phyloP scores from a whole-genome alignment of 148 eudicot species.

The Vaccinium corymbosum region DNA sequence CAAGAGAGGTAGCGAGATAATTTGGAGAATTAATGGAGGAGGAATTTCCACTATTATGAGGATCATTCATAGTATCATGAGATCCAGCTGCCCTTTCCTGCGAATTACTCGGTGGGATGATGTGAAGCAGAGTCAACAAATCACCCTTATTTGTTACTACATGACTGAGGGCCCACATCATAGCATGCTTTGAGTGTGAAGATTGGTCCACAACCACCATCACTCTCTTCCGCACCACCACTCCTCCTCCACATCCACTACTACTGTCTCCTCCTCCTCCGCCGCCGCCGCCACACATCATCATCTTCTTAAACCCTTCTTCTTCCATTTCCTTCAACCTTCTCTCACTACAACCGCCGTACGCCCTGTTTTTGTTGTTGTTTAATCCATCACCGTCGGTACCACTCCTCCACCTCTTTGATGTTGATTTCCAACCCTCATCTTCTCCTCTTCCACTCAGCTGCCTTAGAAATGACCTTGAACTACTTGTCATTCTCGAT shows the following conservation, averaged over 20 bases:
- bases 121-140: constrained; percentile 70
- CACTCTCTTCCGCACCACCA: constrained; percentile 64
- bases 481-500: constrained; percentile 45
- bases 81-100: no score
- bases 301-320: constrained; percentile 24
- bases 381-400: background rate
- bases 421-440: constrained; percentile 47
- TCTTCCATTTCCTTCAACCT: constrained; percentile 49
- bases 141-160: constrained; percentile 83
- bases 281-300: constrained; percentile 19
- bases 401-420: constrained; percentile 50
- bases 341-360: constrained; percentile 22
- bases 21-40: constrained; percentile 30
- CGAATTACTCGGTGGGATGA: constrained; percentile 28
- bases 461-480: constrained; percentile 71
- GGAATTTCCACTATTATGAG: background rate
- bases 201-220: constrained; percentile 88
- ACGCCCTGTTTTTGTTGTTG: background rate
- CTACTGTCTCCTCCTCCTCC: background rate
- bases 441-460: constrained; percentile 39
- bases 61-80: no score
- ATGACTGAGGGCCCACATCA: constrained; percentile 97
- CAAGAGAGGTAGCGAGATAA: constrained; percentile 70
- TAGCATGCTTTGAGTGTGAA: constrained; percentile 78
- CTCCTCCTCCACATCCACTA: constrained; percentile 2